Percentiles rank a stretch among this genome's conserved stretches.
Evolutionary conservation across 2,329 filamentous ascomycete genomes (phyloP).

Genomic region (Pyrenophora tritici-repentis): DNA sequence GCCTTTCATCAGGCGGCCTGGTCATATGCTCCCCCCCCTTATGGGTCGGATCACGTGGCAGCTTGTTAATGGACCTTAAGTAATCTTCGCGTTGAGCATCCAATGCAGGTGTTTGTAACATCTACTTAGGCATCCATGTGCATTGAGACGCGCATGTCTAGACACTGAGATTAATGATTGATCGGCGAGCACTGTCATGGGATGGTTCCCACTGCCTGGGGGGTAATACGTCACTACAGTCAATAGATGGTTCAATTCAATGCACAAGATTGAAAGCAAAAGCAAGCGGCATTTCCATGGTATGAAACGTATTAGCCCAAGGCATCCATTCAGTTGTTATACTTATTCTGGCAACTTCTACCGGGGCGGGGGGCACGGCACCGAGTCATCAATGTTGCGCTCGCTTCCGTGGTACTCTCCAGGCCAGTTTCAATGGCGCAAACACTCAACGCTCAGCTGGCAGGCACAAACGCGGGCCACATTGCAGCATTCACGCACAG

Average conservation of each 20-base stretch:
- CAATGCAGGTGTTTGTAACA: too few species aligned
- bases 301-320: not conserved
- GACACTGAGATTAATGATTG: too few species aligned
- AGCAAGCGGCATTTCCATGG: not conserved
- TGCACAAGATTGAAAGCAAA: not conserved
- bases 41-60: slow-evolving; percentile 6
- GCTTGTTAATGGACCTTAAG: too few species aligned
- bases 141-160: too few species aligned
- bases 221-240: too few species aligned
- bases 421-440: not conserved
- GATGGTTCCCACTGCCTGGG: too few species aligned
- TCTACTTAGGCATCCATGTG: too few species aligned
- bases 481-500: not conserved
- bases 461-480: slow-evolving; percentile 5
- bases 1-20: slow-evolving; percentile 25
- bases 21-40: slow-evolving; percentile 23
- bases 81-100: too few species aligned
- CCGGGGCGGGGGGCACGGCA: not conserved
- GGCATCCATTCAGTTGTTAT: too few species aligned
- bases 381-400: slow-evolving; percentile 1
- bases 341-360: slow-evolving; percentile 13
- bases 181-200: too few species aligned
- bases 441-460: slow-evolving; percentile 1
- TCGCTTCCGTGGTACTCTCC: not conserved
- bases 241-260: not conserved